These are phyloP conservation scores for Candida sp. DNA, from an alignment of 1,139 yeast species.

Conservation along the genomic window DNA sequence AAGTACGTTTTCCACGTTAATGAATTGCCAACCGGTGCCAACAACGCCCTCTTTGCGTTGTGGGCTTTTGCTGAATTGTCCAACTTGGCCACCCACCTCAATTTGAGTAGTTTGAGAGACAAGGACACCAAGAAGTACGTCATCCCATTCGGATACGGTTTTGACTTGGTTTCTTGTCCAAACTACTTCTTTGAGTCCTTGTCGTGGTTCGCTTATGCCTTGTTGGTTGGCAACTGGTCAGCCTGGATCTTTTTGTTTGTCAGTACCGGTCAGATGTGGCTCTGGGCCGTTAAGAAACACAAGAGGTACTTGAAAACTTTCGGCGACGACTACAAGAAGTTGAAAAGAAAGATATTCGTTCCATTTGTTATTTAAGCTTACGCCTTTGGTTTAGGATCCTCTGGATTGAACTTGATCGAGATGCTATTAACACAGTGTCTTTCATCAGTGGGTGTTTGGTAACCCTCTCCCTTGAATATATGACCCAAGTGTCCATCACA, in stretches of 20 bases:
- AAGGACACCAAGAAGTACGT: conserved; percentile 39
- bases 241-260: conserved; percentile 72
- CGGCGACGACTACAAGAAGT: conserved; percentile 76
- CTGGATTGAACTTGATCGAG: conserved; percentile 64
- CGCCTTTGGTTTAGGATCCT: conserved; percentile 7
- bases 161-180: conserved; percentile 62
- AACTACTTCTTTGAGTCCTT: conserved; percentile 89
- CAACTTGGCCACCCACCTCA: conserved; percentile 72
- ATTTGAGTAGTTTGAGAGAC: conserved; percentile 59
- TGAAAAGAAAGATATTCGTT: conserved; percentile 64
- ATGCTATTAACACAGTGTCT: conserved; percentile 96
- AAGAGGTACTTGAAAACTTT: conserved; percentile 67
- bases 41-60: conserved; percentile 37
- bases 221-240: conserved; percentile 80
- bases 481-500: conserved; percentile 98
- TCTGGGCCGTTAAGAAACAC: conserved; percentile 82
- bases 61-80: conserved; percentile 75
- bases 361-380: conserved; percentile 38
- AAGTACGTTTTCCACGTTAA: conserved; percentile 36
- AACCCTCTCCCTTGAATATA: conserved; percentile 93
- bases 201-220: conserved; percentile 71
- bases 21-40: conserved; percentile 26
- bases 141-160: conserved; percentile 54
- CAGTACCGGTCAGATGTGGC: conserved; percentile 78
- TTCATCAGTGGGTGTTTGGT: conserved; percentile 84